Evolutionary conservation across 495 filamentous ascomycete genomes (phyloP), one percentile per base, ranked within the genome.

Genomic region (Daldinia concentrica): DNA sequence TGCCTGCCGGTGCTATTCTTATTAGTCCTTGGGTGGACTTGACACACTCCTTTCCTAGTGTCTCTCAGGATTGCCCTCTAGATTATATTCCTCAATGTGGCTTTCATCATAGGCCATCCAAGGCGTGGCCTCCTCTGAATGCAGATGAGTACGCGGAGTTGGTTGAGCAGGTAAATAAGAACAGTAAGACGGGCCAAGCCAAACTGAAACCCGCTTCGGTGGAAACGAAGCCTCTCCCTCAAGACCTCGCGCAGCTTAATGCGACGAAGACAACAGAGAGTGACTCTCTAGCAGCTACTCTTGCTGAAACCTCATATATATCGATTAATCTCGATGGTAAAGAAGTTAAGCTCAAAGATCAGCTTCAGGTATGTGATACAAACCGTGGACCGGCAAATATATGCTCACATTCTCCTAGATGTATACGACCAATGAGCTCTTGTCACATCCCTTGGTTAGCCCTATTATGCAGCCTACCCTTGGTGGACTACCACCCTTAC

Each of bases 1-100:
- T 97, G 41, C 95, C 95, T 0, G 95, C 95, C 8, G 95, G 95
- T 4, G 95, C 91, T 15, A 90, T 98, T 43, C 80, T 98, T 64
- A 91, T 98, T 50, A 94, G 91, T 29, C 95, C 95, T 0, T 98
- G 95, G 95, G 93, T 92, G 2, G 95, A 98, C 77, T 79, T 98
- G 34, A 97, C 92, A 9, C 95, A 98, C 77, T 96, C 93, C 0
- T 98, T 98, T 72, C 95, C 95, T 0, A 97, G 94, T 69, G 88
- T 97, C 39, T 88, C 89, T 14, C 85, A 82, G 15, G 90, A 93
- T 45, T 90, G 87, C 66, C 88, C 88, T 0, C 78, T 88, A 15
- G 95, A 98, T 74, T 98, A 97, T 72, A 93, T 98, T 26, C 95
- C 95, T 15, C 79, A 89, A 0, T 88, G 90, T 66, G 95, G 95